A percentile compares a stretch with the other conserved stretches of the same genome.
Conservation (phyloP, 2,329 filamentous ascomycete genomes). For the Cytospora piceicola region DNA sequence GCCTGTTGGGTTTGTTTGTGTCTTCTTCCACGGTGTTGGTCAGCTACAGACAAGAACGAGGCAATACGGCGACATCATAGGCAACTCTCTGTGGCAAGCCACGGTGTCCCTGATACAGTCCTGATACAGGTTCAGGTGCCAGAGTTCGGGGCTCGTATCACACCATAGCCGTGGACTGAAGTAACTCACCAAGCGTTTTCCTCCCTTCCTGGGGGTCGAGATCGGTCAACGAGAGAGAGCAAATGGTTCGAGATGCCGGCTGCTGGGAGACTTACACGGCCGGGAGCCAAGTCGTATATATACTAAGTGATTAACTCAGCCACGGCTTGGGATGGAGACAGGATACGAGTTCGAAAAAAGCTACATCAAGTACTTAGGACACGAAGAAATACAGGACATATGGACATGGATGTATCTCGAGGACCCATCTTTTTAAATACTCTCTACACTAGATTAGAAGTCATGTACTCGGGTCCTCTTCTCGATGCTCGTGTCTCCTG, state of each 20-base stretch:
- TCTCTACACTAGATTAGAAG: constrained; percentile 22
- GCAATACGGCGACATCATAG: constrained; percentile 1
- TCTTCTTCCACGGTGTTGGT: constrained; percentile 2
- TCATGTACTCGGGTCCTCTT: constrained; percentile 27
- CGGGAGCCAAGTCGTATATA: constrained; percentile 12
- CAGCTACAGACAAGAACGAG: constrained; percentile 8
- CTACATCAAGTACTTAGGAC: constrained; percentile 3
- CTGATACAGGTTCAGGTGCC: background rate
- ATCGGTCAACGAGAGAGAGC: background rate
- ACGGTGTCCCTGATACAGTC: background rate
- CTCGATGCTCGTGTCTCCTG: constrained; percentile 32
- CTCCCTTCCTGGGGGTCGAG: background rate
- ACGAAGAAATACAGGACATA: background rate
- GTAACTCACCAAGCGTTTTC: background rate
- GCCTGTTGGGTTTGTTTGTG: background rate
- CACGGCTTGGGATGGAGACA: constrained; percentile 8
- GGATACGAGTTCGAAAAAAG: constrained; percentile 20
- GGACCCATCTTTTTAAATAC: constrained; percentile 23
- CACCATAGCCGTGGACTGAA: background rate
- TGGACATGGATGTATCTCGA: constrained; percentile 14
- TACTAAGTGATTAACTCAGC: constrained; percentile 2
- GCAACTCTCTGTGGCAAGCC: background rate
- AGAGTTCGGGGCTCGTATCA: background rate
- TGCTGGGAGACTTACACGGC: constrained; percentile 1
- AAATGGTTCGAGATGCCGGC: constrained; percentile 14